Percentiles rank a stretch among this genome's conserved stretches.
phyloP scores from a whole-genome alignment of 805 yeast species.

The Schwanniomyces occidentalis region DNA sequence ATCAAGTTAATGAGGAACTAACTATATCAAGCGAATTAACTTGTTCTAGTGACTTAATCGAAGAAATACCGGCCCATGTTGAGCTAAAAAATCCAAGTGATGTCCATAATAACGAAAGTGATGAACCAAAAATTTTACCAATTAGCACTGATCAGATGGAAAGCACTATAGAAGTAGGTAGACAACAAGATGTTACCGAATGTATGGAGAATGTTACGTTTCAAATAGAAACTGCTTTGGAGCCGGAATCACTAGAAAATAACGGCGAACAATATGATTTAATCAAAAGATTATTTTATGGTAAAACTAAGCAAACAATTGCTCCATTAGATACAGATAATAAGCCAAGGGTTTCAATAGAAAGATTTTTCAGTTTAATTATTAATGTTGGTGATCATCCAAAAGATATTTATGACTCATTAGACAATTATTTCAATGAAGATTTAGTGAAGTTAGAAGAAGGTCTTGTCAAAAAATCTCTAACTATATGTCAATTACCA shows the following conservation, averaged over 20 bases:
- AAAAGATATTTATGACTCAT: conserved; percentile 82
- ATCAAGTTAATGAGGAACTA: conserved; percentile 1
- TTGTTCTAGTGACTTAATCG: conserved; percentile 1
- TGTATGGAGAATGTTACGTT: conserved; percentile 92
- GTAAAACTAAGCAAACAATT: conserved; percentile 78
- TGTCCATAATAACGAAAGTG: conserved; percentile 1
- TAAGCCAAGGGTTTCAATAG: conserved; percentile 43
- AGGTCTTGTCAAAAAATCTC: conserved; percentile 71
- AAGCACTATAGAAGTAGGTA: conserved; percentile 73
- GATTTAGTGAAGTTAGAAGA: conserved; percentile 69
- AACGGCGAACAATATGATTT: conserved; percentile 82
- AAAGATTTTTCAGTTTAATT: conserved; percentile 76
- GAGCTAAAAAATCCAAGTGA: background rate
- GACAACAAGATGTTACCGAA: conserved; percentile 97
- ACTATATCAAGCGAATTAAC: no score
- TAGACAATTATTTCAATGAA: conserved; percentile 79
- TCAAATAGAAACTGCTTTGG: conserved; percentile 85
- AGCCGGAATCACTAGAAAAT: conserved; percentile 59
- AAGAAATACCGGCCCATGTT: conserved; percentile 1
- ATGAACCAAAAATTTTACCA: conserved; percentile 21
- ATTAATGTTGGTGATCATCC: conserved; percentile 90
- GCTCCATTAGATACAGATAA: conserved; percentile 45
- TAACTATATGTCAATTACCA: conserved; percentile 73
- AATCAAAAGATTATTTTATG: conserved; percentile 78
- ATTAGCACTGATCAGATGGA: conserved; percentile 67